phyloP scores from a whole-genome alignment of 169 alveolate species.

The Babesia ovata region DNA sequence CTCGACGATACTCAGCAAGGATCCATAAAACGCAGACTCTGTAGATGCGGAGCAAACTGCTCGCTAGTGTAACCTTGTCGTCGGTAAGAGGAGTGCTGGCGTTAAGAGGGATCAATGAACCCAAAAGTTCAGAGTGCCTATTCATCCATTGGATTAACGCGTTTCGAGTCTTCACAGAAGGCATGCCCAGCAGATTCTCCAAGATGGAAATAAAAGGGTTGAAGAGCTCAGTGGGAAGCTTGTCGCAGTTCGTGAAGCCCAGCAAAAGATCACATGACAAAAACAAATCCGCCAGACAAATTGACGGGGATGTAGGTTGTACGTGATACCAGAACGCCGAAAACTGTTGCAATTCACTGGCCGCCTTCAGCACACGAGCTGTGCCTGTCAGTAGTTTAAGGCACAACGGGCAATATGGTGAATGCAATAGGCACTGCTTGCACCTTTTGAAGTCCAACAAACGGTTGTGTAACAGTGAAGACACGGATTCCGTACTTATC shows the following conservation, averaged over 20 bases:
- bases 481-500: conserved; percentile 21
- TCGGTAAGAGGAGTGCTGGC: conserved; percentile 5
- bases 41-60: conserved; percentile 52
- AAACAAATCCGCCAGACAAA: conserved; percentile 49
- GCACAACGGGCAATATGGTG: conserved; percentile 49
- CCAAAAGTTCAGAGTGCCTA: conserved; percentile 44
- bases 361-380: conserved; percentile 39
- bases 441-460: conserved; percentile 28
- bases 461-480: conserved; percentile 22
- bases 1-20: conserved; percentile 45
- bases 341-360: conserved; percentile 56
- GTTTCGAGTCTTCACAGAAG: conserved; percentile 52
- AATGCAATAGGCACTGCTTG: conserved; percentile 39
- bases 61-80: conserved; percentile 12
- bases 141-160: conserved; percentile 57
- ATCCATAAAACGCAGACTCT: conserved; percentile 45
- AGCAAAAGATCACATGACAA: conserved; percentile 45
- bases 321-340: conserved; percentile 58
- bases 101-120: conserved; percentile 1
- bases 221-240: conserved; percentile 27
- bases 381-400: conserved; percentile 41
- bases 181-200: conserved; percentile 46
- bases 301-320: conserved; percentile 29
- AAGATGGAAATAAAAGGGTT: conserved; percentile 40
- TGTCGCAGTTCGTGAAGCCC: neutral